Evolutionary conservation across 1,284 basidiomycete species (phyloP).

Genomic region (Trametes hirsuta): DNA sequence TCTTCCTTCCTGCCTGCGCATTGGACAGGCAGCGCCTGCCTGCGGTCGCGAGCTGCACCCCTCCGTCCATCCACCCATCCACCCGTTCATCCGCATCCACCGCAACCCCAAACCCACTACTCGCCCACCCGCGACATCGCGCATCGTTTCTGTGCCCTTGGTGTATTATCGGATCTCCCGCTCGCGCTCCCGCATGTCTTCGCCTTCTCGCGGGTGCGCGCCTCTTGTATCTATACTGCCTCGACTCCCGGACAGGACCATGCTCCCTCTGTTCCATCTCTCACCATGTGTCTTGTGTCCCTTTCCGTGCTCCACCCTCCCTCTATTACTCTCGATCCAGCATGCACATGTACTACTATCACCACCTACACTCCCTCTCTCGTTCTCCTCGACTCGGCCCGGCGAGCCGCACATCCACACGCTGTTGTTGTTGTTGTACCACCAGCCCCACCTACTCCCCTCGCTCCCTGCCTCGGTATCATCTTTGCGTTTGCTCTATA

Average conservation of each 20-base stretch:
- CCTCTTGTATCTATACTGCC: not conserved
- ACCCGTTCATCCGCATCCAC: not conserved
- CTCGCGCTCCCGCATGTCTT: not conserved
- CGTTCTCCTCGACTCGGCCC: not conserved
- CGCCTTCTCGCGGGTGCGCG: not conserved
- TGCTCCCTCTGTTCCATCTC: not conserved
- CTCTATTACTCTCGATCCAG: not conserved
- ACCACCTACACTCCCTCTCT: not conserved
- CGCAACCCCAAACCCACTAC: not conserved
- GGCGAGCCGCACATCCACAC: not conserved
- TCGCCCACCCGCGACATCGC: not conserved
- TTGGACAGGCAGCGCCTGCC: too few relatives aligned
- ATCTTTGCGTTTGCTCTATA: too few relatives aligned
- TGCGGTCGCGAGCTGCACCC: too few relatives aligned
- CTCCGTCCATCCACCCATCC: too few relatives aligned
- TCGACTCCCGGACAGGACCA: not conserved
- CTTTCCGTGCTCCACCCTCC: not conserved
- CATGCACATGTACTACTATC: constrained; percentile 5
- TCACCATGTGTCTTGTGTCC: not conserved
- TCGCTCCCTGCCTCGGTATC: not conserved
- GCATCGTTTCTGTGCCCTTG: not conserved
- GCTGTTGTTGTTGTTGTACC: not conserved
- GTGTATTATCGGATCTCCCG: not conserved
- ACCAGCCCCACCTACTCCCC: not conserved
- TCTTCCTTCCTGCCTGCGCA: too few relatives aligned